phyloP scores from a whole-genome alignment of 1,284 basidiomycete genomes.

The Naganishia liquefaciens region DNA sequence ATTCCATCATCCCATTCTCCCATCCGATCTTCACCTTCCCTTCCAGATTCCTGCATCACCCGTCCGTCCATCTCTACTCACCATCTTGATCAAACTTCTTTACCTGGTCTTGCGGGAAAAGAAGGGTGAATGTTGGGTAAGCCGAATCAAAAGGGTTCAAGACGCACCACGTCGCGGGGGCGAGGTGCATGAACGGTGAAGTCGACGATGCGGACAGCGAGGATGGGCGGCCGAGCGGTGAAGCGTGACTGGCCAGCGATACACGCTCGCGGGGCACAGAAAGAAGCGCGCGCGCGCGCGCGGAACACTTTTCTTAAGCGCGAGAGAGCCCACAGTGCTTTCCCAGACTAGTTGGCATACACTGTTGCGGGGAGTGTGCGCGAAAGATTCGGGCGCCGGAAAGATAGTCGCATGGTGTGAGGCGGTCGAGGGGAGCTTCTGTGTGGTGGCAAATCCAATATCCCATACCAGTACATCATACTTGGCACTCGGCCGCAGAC shows the following conservation, averaged over 20 bases:
- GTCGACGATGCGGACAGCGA: constrained; percentile 18
- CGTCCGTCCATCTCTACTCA: constrained; percentile 10
- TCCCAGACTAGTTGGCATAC: background rate
- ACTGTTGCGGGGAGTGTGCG: background rate
- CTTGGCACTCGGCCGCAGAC: no score
- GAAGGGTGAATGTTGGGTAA: constrained; percentile 19
- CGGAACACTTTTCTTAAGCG: no score
- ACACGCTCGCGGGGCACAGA: no score
- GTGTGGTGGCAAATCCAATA: no score
- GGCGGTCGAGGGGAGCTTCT: no score
- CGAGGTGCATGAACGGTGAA: constrained; percentile 12
- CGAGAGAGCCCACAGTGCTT: no score
- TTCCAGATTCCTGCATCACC: background rate
- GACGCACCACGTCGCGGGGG: background rate
- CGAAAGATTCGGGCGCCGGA: background rate
- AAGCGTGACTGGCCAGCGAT: background rate
- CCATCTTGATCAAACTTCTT: constrained; percentile 32
- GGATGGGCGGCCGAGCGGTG: constrained; percentile 11
- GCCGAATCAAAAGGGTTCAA: constrained; percentile 8
- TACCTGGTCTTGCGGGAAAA: constrained; percentile 27
- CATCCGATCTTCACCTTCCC: background rate
- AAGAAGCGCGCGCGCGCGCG: no score
- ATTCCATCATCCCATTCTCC: background rate
- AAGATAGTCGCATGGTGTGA: background rate
- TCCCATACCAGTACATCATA: no score